Conservation (phyloP, 2,329 filamentous ascomycete genomes). For the Alternaria longipes region DNA sequence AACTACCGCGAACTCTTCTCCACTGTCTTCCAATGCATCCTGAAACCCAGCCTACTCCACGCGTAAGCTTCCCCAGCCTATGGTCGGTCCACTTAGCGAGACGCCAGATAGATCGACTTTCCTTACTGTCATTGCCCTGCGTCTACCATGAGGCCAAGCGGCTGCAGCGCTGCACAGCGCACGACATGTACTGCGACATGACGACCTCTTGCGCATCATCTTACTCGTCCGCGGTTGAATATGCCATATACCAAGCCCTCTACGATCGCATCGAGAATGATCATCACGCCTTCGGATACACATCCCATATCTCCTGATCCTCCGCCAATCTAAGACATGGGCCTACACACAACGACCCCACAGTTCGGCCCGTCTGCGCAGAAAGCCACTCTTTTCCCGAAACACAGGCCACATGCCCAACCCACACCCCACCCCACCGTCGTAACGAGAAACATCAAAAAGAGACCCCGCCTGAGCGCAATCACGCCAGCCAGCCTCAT, state of each 20-base stretch:
- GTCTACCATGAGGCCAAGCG: constrained; percentile 6
- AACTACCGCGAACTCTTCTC: background rate
- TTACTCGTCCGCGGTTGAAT: background rate
- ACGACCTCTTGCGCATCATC: constrained; percentile 4
- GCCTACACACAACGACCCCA: constrained; percentile 1
- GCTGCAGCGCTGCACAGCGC: constrained; percentile 9
- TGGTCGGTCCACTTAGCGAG: constrained; percentile 5
- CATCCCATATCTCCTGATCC: constrained; percentile 1
- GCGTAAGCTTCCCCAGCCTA: constrained; percentile 4
- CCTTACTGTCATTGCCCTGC: constrained; percentile 14
- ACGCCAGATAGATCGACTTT: constrained; percentile 3
- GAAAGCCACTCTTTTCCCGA: constrained; percentile 6
- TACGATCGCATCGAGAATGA: background rate
- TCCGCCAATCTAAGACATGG: background rate
- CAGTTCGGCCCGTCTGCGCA: constrained; percentile 15
- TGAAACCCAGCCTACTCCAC: constrained; percentile 6
- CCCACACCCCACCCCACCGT: constrained; percentile 9
- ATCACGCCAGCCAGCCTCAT: constrained; percentile 3
- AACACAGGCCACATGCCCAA: background rate
- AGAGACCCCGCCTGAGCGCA: constrained; percentile 4
- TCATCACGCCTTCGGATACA: background rate
- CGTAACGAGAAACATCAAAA: constrained; percentile 1
- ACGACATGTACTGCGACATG: constrained; percentile 1
- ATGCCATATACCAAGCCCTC: constrained; percentile 7
- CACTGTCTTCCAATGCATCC: constrained; percentile 5